Conservation (phyloP, 805 yeast genomes). For the Helenozyma rhizophorensis region DNA sequence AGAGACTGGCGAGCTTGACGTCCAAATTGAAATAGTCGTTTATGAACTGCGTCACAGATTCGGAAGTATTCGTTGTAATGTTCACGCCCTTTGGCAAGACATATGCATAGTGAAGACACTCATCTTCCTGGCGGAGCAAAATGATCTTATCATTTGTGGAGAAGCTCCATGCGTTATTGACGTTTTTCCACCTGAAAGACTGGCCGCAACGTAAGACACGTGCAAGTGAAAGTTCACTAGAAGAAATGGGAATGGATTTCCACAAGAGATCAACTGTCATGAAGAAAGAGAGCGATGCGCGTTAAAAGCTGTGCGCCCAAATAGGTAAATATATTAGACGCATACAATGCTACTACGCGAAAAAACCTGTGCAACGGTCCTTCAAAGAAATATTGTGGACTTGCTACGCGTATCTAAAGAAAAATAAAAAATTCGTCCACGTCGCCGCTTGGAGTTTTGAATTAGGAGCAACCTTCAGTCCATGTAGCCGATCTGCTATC, state of each 20-base stretch:
- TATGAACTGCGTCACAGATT: conserved; percentile 40
- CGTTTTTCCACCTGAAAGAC: conserved; percentile 74
- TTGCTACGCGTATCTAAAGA: no score
- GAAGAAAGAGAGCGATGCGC: neutral
- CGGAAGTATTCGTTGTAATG: conserved; percentile 11
- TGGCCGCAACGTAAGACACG: conserved; percentile 81
- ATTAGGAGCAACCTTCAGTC: no score
- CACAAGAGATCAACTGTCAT: conserved; percentile 15
- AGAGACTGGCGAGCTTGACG: conserved; percentile 50
- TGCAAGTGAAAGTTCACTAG: conserved; percentile 50
- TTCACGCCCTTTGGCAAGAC: conserved; percentile 20
- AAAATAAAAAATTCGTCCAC: no score
- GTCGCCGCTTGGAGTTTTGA: no score
- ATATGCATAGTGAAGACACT: conserved; percentile 49
- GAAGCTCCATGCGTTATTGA: conserved; percentile 62
- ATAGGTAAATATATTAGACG: no score
- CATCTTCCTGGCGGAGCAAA: conserved; percentile 57
- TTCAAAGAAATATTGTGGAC: no score
- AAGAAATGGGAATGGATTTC: conserved; percentile 12
- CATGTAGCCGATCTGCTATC: no score
- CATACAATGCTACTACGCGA: no score
- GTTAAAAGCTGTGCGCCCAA: neutral
- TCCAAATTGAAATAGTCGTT: conserved; percentile 68
- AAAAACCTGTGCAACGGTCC: no score
- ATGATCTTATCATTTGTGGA: conserved; percentile 57